Conservation (phyloP, 306 rosid species). For the Glycine soja region DNA sequence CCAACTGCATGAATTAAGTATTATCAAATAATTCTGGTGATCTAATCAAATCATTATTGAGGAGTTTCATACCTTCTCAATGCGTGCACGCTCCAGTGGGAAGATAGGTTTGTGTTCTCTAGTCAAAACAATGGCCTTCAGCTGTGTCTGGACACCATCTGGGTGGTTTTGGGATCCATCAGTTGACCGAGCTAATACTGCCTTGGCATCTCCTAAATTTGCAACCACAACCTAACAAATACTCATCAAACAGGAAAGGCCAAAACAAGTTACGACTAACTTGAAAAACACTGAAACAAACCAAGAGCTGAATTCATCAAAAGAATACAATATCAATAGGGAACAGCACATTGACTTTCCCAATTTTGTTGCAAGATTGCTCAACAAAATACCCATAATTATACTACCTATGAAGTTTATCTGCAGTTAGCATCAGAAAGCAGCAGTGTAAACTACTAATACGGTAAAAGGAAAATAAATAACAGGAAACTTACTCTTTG, state of each 20-base stretch:
- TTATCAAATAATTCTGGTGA: conserved; percentile 22
- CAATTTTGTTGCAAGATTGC: conserved; percentile 15
- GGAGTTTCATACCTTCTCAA: conserved; percentile 74
- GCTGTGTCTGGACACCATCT: conserved; percentile 49
- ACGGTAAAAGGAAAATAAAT: conserved; percentile 1
- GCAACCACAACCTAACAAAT: conserved; percentile 76
- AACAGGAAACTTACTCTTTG: conserved; percentile 66
- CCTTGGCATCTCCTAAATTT: conserved; percentile 91
- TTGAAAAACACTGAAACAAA: conserved; percentile 2
- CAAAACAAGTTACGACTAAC: conserved; percentile 7
- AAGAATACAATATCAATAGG: conserved; percentile 15
- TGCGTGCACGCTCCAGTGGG: conserved; percentile 87
- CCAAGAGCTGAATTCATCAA: conserved; percentile 27
- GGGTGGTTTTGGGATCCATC: conserved; percentile 59
- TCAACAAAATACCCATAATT: neutral
- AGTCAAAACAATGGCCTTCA: conserved; percentile 89
- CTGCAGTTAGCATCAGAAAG: conserved; percentile 21
- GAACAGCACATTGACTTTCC: conserved; percentile 2
- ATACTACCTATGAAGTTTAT: conserved; percentile 20
- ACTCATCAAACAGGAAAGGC: conserved; percentile 37
- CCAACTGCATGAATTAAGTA: conserved; percentile 27
- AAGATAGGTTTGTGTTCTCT: conserved; percentile 93
- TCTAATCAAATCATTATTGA: conserved; percentile 38
- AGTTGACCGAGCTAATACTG: conserved; percentile 82
- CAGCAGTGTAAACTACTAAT: conserved; percentile 8